A percentile compares a stretch with the other conserved stretches of the same genome.
Evolutionary conservation across 2,329 filamentous ascomycete genomes (phyloP).

Genomic region (Ophiosphaerella korrae): DNA sequence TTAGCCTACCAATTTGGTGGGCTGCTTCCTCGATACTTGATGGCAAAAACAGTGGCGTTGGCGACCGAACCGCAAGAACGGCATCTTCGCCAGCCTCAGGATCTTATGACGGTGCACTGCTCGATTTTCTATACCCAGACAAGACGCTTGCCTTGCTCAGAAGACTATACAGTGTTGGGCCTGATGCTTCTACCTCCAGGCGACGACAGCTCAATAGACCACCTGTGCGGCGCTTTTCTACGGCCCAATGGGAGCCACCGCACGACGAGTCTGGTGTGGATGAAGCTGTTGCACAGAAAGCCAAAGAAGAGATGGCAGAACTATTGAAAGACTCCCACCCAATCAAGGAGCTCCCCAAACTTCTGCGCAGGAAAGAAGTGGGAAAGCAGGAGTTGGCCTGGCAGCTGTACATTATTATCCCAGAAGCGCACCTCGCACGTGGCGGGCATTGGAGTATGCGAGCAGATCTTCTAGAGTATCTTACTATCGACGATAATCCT

Average conservation of each 20-base stretch:
- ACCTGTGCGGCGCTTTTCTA: constrained; percentile 35
- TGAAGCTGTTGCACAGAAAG: constrained; percentile 13
- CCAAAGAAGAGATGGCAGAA: constrained; percentile 24
- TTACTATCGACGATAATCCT: constrained; percentile 22
- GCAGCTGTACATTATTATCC: constrained; percentile 43
- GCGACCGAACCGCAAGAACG: constrained; percentile 11
- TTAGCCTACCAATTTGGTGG: constrained; percentile 47
- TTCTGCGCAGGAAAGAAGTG: constrained; percentile 17
- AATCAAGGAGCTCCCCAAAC: constrained; percentile 21
- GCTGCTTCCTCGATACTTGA: constrained; percentile 16
- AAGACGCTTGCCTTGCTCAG: constrained; percentile 50
- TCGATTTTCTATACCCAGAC: constrained; percentile 57
- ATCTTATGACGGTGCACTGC: constrained; percentile 27
- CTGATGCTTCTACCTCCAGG: constrained; percentile 30
- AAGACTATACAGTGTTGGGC: constrained; percentile 25
- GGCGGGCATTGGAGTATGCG: constrained; percentile 12
- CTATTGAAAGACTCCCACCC: constrained; percentile 22
- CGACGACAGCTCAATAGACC: constrained; percentile 27
- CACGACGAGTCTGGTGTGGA: constrained; percentile 10
- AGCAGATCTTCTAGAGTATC: constrained; percentile 36
- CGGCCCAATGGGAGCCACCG: constrained; percentile 17
- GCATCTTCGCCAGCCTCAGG: not conserved
- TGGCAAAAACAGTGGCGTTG: constrained; percentile 14
- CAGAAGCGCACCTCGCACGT: constrained; percentile 3
- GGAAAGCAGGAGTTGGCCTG: constrained; percentile 42